Base-by-base conservation (phyloP, 495 filamentous ascomycete species). In the Daldinia bambusicola region DNA sequence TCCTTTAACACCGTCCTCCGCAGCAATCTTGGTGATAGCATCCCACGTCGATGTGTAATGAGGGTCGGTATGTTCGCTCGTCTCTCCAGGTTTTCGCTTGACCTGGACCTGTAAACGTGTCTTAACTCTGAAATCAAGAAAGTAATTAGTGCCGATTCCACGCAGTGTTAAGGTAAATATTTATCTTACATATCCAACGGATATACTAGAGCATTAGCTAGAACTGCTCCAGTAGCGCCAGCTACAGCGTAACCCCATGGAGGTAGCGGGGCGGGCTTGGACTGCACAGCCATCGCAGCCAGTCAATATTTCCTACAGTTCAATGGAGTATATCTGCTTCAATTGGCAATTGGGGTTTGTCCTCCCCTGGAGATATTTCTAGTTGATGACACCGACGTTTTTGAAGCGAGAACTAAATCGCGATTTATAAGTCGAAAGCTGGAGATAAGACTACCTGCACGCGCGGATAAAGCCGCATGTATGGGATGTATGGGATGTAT, bases 41-140 rank as follows among this genome's bases (percentile, higher is more conserved):
- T 99, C 91, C 76, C 93, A 78, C 32, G 95, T 93, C 60, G 91
- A 93, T 62, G 85, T 85, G 81, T 98, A 98, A 82, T 96, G 93
- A 37, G 84, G 81, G 30, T 83, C 82, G 65, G 87, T 83, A 67
- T 79, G 71, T 57, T 71, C 73, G 66, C 72, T 72, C 16, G 74
- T 77, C 8, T 80, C 78, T 70, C 66, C 75, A 45, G 85, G 80
- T 61, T 87, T 87, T 56, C 82, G 82, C 77, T 94, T 97, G 34
- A 97, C 90, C 81, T 99, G 95, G 34, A 98, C 96, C 81, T 99
- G 95, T 12, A 99, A 87, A 67, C 94, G 93, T 22, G 95, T 99
- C 83, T 99, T 99, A 64, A 98, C 90, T 67, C 95, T 98, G 14
- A 16, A 26, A 48, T 10, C 55, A 53, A 16, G 8, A 38, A 51